A percentile compares a stretch with the other conserved stretches of the same genome.
phyloP scores from a whole-genome alignment of 768 basidiomycete genomes.

The Rickenella mellea region DNA sequence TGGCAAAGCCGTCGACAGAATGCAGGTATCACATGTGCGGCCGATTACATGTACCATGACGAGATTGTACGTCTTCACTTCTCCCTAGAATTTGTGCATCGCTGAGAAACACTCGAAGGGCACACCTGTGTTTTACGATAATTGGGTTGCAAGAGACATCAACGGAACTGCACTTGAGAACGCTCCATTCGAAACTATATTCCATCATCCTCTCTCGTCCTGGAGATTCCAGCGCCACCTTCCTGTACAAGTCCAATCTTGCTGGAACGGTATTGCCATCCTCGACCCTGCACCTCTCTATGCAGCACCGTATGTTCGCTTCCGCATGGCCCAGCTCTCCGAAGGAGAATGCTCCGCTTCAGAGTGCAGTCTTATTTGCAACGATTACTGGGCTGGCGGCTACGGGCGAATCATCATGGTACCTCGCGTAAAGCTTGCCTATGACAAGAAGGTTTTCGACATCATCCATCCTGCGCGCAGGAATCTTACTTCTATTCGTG shows the following conservation, averaged over 20 bases:
- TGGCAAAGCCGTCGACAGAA: constrained; percentile 91
- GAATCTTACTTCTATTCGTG: constrained; percentile 93
- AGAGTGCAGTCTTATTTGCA: constrained; percentile 95
- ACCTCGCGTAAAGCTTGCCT: constrained; percentile 91
- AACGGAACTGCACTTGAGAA: constrained; percentile 98
- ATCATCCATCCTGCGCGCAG: constrained; percentile 86
- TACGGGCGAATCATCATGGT: constrained; percentile 98
- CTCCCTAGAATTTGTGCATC: not conserved
- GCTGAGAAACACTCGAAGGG: constrained; percentile 26
- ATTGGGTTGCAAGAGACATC: constrained; percentile 98
- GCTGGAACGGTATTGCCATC: constrained; percentile 97
- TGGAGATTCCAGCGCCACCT: constrained; percentile 85
- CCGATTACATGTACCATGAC: constrained; percentile 99
- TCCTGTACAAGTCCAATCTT: constrained; percentile 92
- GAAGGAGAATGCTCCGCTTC: constrained; percentile 91
- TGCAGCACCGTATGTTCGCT: constrained; percentile 78
- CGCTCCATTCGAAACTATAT: constrained; percentile 89
- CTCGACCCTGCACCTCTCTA: constrained; percentile 97
- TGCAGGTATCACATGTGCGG: constrained; percentile 95
- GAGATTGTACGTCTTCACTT: constrained; percentile 54
- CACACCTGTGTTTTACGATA: constrained; percentile 93
- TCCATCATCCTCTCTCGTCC: constrained; percentile 73
- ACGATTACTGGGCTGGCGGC: constrained; percentile 95
- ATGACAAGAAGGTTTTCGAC: constrained; percentile 93
- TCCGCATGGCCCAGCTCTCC: constrained; percentile 87